These are phyloP conservation scores for Colletotrichum cuscutae DNA, from an alignment of 2,329 filamentous ascomycete genomes.

Conservation along the genomic window DNA sequence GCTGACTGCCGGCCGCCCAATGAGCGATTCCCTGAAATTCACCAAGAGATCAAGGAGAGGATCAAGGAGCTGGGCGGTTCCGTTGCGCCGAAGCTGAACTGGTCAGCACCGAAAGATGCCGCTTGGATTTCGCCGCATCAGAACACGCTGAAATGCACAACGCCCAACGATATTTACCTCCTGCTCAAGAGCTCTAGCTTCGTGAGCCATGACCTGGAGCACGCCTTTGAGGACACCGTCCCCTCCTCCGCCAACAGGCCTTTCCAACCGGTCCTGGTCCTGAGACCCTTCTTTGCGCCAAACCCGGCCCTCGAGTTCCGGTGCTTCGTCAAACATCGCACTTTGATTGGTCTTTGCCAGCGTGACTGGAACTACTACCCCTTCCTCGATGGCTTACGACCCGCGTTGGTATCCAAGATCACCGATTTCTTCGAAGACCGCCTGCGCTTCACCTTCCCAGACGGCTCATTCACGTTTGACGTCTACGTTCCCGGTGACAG, in stretches of 20 bases:
- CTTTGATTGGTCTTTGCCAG: conserved; percentile 85
- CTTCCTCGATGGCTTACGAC: conserved; percentile 75
- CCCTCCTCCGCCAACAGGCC: conserved; percentile 42
- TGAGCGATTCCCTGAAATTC: conserved; percentile 74
- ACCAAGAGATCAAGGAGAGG: conserved; percentile 78
- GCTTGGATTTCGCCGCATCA: conserved; percentile 86
- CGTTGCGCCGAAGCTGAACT: conserved; percentile 94
- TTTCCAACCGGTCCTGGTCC: conserved; percentile 82
- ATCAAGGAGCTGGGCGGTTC: conserved; percentile 86
- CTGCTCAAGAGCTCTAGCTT: conserved; percentile 96
- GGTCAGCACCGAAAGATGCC: conserved; percentile 96
- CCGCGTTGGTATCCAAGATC: conserved; percentile 75
- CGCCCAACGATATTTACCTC: conserved; percentile 91
- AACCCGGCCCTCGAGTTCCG: conserved; percentile 95
- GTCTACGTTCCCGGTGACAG: conserved; percentile 84
- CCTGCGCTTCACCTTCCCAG: conserved; percentile 82
- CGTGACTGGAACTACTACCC: conserved; percentile 91
- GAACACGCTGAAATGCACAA: conserved; percentile 92
- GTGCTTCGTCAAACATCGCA: conserved; percentile 88
- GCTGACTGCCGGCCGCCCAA: conserved; percentile 57
- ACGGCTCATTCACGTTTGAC: conserved; percentile 88
- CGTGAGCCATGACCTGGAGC: conserved; percentile 91
- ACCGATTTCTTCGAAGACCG: conserved; percentile 80
- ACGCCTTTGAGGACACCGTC: conserved; percentile 85
- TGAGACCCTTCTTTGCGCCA: conserved; percentile 88